Percentiles rank a stretch among this genome's conserved stretches.
Evolutionary conservation across 2,329 filamentous ascomycete species (phyloP).

Genomic region (Fusarium mangiferae): DNA sequence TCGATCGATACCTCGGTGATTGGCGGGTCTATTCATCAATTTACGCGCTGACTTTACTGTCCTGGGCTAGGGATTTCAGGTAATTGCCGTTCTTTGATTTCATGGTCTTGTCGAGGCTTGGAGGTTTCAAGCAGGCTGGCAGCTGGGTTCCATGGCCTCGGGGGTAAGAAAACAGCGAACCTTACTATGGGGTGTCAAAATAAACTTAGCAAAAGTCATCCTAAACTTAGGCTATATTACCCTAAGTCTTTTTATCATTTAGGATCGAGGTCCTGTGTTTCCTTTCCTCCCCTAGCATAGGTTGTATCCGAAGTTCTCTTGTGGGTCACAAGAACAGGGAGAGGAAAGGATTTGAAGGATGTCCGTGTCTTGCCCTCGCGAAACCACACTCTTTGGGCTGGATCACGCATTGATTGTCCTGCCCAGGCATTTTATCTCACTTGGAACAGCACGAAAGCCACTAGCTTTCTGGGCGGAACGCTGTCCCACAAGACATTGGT

Average conservation of each 20-base stretch:
- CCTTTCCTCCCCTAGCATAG: background rate
- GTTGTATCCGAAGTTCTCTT: background rate
- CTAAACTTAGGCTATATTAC: too few relatives aligned
- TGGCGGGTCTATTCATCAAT: constrained; percentile 9
- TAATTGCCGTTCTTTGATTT: constrained; percentile 3
- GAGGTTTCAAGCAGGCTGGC: background rate
- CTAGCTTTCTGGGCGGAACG: background rate
- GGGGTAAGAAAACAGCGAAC: too few relatives aligned
- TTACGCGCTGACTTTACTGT: background rate
- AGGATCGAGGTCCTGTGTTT: too few relatives aligned
- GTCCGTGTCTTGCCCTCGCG: background rate
- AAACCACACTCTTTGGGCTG: background rate
- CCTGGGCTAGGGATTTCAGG: constrained; percentile 6
- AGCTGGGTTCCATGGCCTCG: background rate
- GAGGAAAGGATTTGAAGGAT: background rate
- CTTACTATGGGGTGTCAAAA: too few relatives aligned
- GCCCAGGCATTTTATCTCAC: constrained; percentile 15
- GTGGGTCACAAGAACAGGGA: background rate
- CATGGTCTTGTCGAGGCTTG: constrained; percentile 9
- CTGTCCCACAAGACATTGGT: constrained; percentile 13
- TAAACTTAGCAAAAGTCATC: too few relatives aligned
- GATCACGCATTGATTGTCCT: constrained; percentile 26
- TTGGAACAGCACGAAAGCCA: background rate
- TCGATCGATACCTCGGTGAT: background rate
- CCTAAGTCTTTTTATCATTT: too few relatives aligned